Evolutionary conservation across 306 rosid genomes (phyloP).

Genomic region (Abrus precatorius): DNA sequence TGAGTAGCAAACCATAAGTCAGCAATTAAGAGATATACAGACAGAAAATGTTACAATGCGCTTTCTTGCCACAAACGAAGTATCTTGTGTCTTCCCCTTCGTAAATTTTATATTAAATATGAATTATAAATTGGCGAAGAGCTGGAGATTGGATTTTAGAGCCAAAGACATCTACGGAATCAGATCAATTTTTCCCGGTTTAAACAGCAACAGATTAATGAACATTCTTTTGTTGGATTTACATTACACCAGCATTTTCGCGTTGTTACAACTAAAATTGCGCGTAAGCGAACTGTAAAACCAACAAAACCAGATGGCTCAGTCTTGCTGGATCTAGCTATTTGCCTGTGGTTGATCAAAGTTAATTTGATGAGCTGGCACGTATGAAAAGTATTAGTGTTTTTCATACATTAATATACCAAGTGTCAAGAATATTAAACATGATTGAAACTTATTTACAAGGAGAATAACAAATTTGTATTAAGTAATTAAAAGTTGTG

Average conservation of each 20-base stretch:
- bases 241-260: background rate
- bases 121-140: background rate
- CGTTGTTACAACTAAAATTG: background rate
- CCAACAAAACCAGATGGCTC: background rate
- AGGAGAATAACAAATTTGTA: too few species aligned
- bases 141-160: background rate
- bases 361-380: background rate
- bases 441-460: too few species aligned
- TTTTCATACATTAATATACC: too few species aligned
- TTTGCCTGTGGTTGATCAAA: background rate
- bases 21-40: background rate
- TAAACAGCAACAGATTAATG: background rate
- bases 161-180: background rate
- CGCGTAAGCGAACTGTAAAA: conserved; percentile 21
- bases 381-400: too few species aligned
- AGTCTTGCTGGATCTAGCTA: conserved; percentile 2
- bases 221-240: background rate
- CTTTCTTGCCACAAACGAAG: too few species aligned
- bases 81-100: too few species aligned
- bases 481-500: too few species aligned
- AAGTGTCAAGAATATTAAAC: too few species aligned
- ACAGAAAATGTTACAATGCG: background rate
- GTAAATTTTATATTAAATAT: background rate
- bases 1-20: background rate
- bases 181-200: background rate